Conservation (phyloP, 352 stramenopile genomes). For the Pythium aristosporum region DNA sequence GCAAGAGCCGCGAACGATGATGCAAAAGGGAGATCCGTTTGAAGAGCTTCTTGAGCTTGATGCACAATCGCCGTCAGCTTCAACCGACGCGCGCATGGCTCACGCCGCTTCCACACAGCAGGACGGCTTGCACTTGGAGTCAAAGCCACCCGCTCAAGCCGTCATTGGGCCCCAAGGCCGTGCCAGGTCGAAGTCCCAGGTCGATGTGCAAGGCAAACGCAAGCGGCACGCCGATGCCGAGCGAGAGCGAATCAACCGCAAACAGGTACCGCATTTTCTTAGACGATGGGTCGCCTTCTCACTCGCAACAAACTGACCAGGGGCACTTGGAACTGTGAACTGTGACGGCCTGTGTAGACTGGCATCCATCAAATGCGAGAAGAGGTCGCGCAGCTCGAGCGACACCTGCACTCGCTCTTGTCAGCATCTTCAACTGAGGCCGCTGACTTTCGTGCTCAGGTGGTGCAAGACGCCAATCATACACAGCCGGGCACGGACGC, state of each 20-base stretch:
- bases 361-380: slow-evolving; percentile 28
- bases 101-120: background rate
- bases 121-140: background rate
- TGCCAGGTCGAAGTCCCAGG: slow-evolving; percentile 3
- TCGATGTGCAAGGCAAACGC: slow-evolving; percentile 21
- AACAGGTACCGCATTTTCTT: slow-evolving; percentile 18
- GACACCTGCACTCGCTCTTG: slow-evolving; percentile 19
- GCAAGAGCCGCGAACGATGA: slow-evolving; percentile 4
- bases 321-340: background rate
- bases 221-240: slow-evolving; percentile 32
- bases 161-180: background rate
- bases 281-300: background rate
- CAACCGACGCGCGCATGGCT: slow-evolving; percentile 6
- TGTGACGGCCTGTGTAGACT: slow-evolving; percentile 9
- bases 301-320: background rate
- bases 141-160: background rate
- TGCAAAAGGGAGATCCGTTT: slow-evolving; percentile 16
- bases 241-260: slow-evolving; percentile 31
- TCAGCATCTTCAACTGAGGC: background rate
- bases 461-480: background rate
- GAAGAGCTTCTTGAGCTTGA: background rate
- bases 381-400: slow-evolving; percentile 25
- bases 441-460: background rate
- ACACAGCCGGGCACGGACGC: slow-evolving; percentile 4
- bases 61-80: slow-evolving; percentile 6